Percentiles rank a stretch among this genome's conserved stretches.
Evolutionary conservation across 2,329 filamentous ascomycete genomes (phyloP).

Genomic region (Colletotrichum salicis): DNA sequence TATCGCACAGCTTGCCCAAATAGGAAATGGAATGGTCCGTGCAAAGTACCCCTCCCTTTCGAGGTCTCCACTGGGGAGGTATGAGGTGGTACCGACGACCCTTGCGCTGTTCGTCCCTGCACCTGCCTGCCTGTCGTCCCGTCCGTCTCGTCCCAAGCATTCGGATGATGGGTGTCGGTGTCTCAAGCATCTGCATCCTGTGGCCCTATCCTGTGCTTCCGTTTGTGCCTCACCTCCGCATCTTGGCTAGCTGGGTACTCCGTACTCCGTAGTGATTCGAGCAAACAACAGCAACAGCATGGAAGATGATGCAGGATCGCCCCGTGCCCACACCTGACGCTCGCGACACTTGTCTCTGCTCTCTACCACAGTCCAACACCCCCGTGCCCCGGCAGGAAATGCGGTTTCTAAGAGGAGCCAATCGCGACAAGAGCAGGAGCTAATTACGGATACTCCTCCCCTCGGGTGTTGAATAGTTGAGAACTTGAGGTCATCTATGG

Average conservation of each 20-base stretch:
- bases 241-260: background rate
- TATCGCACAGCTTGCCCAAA: conserved; percentile 32
- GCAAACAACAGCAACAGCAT: background rate
- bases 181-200: conserved; percentile 5
- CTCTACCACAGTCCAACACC: background rate
- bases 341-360: background rate
- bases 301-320: conserved; percentile 1
- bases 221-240: conserved; percentile 1
- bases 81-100: too few relatives aligned
- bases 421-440: background rate
- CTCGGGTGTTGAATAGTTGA: background rate
- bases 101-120: background rate
- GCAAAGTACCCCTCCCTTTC: background rate
- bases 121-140: conserved; percentile 19
- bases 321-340: background rate
- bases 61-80: background rate
- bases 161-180: conserved; percentile 27
- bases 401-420: background rate
- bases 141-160: conserved; percentile 31
- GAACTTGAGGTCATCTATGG: too few relatives aligned
- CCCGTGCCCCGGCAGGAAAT: background rate
- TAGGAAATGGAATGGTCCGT: conserved; percentile 11
- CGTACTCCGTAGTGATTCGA: background rate
- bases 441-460: background rate
- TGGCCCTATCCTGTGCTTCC: background rate